phyloP scores from a whole-genome alignment of 2,329 filamentous ascomycete genomes.

The Elsinoe fawcettii region DNA sequence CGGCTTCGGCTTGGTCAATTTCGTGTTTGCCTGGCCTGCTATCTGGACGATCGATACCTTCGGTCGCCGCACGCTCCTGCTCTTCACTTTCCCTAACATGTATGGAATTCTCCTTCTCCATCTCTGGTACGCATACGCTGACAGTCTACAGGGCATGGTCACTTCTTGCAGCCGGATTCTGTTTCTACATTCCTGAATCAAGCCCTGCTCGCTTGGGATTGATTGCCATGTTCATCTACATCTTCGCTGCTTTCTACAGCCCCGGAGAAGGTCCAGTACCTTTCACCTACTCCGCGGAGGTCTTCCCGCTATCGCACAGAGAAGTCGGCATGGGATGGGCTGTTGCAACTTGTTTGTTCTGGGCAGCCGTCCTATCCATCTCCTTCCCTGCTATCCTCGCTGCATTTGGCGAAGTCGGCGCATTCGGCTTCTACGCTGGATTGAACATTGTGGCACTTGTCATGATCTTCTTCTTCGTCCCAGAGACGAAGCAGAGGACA shows the following conservation, averaged over 20 bases:
- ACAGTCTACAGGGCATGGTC: slow-evolving; percentile 32
- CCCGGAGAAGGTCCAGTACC: slow-evolving; percentile 40
- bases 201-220: slow-evolving; percentile 23
- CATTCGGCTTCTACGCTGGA: slow-evolving; percentile 53
- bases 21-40: slow-evolving; percentile 39
- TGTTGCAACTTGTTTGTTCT: slow-evolving; percentile 39
- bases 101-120: not conserved
- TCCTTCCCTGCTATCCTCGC: slow-evolving; percentile 42
- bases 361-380: slow-evolving; percentile 44
- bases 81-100: slow-evolving; percentile 46
- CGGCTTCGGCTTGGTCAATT: slow-evolving; percentile 40
- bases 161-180: slow-evolving; percentile 42
- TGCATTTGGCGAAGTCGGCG: slow-evolving; percentile 44
- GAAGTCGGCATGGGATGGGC: slow-evolving; percentile 26
- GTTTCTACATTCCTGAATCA: slow-evolving; percentile 33
- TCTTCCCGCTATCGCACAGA: slow-evolving; percentile 28
- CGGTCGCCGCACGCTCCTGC: slow-evolving; percentile 37
- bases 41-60: slow-evolving; percentile 41
- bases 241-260: slow-evolving; percentile 38
- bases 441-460: slow-evolving; percentile 51
- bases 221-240: slow-evolving; percentile 26
- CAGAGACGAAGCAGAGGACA: slow-evolving; percentile 43
- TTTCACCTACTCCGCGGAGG: slow-evolving; percentile 34
- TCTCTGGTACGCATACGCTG: too few relatives aligned
- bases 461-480: slow-evolving; percentile 55